Conservation (phyloP, 805 yeast genomes). For the Sugiyamaella americana region DNA sequence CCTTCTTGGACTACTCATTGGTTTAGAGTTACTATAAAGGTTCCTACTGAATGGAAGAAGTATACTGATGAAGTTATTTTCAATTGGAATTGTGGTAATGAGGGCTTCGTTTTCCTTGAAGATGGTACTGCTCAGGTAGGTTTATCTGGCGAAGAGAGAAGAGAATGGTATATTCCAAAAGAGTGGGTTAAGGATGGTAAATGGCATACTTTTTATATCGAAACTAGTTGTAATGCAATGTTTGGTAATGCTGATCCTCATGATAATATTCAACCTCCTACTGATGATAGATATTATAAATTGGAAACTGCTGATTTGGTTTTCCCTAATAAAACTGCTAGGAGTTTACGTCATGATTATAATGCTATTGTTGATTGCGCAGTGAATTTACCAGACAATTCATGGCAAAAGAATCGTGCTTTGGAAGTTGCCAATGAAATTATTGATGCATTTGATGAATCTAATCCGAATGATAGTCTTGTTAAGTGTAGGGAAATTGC, state of each 20-base stretch:
- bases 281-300: constrained; percentile 62
- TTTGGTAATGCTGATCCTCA: constrained; percentile 61
- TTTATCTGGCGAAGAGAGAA: constrained; percentile 79
- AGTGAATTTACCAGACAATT: constrained; percentile 66
- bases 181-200: constrained; percentile 43
- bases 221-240: constrained; percentile 93
- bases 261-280: constrained; percentile 54
- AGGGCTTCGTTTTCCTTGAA: constrained; percentile 72
- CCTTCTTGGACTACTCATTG: constrained; percentile 98
- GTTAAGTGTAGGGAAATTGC: constrained; percentile 63
- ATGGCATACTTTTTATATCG: constrained; percentile 68
- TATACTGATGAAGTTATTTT: constrained; percentile 50
- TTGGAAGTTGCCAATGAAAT: constrained; percentile 73
- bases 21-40: constrained; percentile 62
- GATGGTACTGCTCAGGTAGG: constrained; percentile 74
- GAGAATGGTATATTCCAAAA: constrained; percentile 61
- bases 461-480: constrained; percentile 41
- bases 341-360: constrained; percentile 71
- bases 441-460: constrained; percentile 74
- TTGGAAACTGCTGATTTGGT: constrained; percentile 69
- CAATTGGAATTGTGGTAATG: constrained; percentile 82
- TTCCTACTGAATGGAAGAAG: constrained; percentile 48
- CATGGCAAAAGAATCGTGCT: constrained; percentile 81
- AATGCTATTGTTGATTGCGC: constrained; percentile 92
- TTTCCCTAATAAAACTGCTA: constrained; percentile 72